Evolutionary conservation across 176 grass and related monocot genomes (phyloP).

Genomic region (Canna indica): DNA sequence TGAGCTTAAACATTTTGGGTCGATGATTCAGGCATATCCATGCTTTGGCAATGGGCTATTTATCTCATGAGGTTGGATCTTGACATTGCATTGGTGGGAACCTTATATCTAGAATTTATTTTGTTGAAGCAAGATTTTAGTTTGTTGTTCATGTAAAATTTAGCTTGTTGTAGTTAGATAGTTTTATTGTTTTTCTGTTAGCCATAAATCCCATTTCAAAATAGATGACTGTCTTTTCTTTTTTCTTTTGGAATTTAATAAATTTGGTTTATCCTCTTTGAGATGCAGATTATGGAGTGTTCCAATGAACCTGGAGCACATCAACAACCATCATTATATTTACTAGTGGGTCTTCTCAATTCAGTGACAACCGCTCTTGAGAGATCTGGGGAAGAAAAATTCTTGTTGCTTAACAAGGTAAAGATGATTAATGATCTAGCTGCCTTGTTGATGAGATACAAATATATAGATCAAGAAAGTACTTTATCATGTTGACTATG

Average conservation of each 20-base stretch:
- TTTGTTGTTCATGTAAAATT: too few relatives aligned
- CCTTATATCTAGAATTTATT: too few relatives aligned
- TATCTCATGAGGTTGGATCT: too few relatives aligned
- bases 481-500: too few relatives aligned
- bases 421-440: neutral
- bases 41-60: too few relatives aligned
- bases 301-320: slow-evolving; percentile 6
- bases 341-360: slow-evolving; percentile 63
- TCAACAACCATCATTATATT: slow-evolving; percentile 63
- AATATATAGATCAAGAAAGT: neutral
- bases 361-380: slow-evolving; percentile 52
- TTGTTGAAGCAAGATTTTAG: too few relatives aligned
- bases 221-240: too few relatives aligned
- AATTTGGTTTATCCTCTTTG: slow-evolving; percentile 9
- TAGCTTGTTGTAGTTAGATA: neutral
- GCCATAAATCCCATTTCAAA: neutral
- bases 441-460: neutral
- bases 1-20: too few relatives aligned
- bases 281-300: slow-evolving; percentile 32
- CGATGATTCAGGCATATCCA: too few relatives aligned
- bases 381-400: slow-evolving; percentile 80
- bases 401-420: slow-evolving; percentile 94
- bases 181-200: neutral
- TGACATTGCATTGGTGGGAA: too few relatives aligned
- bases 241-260: neutral